Evolutionary conservation across 805 yeast genomes (phyloP), one percentile per base, ranked within the genome.

Genomic region (Hagleromyces aurorensis): DNA sequence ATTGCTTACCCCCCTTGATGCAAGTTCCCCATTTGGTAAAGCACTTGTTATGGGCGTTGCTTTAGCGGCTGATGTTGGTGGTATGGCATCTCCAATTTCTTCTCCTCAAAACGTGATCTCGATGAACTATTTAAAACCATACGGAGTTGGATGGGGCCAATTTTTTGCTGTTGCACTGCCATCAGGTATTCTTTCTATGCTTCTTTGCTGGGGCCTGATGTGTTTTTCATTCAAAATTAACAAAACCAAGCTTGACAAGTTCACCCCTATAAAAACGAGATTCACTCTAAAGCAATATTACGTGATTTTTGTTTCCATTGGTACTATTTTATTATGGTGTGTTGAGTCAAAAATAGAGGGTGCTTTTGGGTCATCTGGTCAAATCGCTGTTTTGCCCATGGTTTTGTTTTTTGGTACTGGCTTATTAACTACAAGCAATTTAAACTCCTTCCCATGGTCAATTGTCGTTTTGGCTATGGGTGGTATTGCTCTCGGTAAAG

Each of bases 391-490:
- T 20, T 62, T 87, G 16, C 96, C 97, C 6, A 72, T 89, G 33
- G 77, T 84, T 12, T 58, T 86, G 16, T 79, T 91, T 50, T 89
- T 89, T 52, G 97, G 95, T 11, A 73, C 95, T 0, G 96, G 96
- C 1, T 55, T 87, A 19, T 61, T 89, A 37, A 68, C 82, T 4
- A 76, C 87, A 1, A 82, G 83, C 25, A 97, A 91, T 54, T 78
- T 89, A 53, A 87, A 89, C 58, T 82, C 84, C 52, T 89, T 89
- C 58, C 84, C 95, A 16, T 89, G 98, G 98, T 81, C 93, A 4
- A 89, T 91, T 48, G 93, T 91, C 13, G 75, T 87, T 25, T 65
- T 89, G 37, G 96, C 97, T 7, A 89, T 89, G 97, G 98, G 98
- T 21, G 96, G 97, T 43, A 69, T 89, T 31, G 91, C 95, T 1